phyloP scores from a whole-genome alignment of 1,139 yeast species.

The Blastobotrys arbuscula region DNA sequence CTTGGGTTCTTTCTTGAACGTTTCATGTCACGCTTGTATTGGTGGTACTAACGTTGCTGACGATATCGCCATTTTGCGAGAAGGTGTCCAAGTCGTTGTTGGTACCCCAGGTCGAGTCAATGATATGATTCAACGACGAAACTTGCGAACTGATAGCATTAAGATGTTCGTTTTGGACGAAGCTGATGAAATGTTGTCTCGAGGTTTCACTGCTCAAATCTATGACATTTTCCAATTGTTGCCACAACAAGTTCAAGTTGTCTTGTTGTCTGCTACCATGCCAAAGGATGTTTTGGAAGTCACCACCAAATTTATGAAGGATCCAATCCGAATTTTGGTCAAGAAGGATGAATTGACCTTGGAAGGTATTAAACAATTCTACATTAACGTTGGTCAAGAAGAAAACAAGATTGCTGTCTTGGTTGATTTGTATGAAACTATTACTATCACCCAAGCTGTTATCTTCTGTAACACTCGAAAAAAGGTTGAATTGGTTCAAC shows the following conservation, averaged over 20 bases:
- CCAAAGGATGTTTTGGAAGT: slow-evolving; percentile 80
- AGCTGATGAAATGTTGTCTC: slow-evolving; percentile 86
- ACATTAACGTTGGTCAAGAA: slow-evolving; percentile 81
- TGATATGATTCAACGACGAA: slow-evolving; percentile 79
- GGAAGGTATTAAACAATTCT: slow-evolving; percentile 86
- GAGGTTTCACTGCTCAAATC: slow-evolving; percentile 90
- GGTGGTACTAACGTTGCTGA: slow-evolving; percentile 88
- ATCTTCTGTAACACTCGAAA: slow-evolving; percentile 90
- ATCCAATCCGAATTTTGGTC: slow-evolving; percentile 86
- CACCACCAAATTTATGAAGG: slow-evolving; percentile 81
- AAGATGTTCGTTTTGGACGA: slow-evolving; percentile 87
- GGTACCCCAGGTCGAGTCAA: slow-evolving; percentile 96
- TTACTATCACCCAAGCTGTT: slow-evolving; percentile 92
- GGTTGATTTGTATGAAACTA: slow-evolving; percentile 88
- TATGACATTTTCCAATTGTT: slow-evolving; percentile 78
- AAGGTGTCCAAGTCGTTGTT: slow-evolving; percentile 87
- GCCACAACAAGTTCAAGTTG: slow-evolving; percentile 83
- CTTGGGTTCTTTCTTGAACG: slow-evolving; percentile 76
- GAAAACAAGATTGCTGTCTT: slow-evolving; percentile 94
- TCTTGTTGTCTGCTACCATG: slow-evolving; percentile 90
- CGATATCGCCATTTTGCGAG: slow-evolving; percentile 64
- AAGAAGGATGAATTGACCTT: slow-evolving; percentile 83
- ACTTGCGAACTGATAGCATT: slow-evolving; percentile 58
- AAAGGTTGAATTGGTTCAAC: slow-evolving; percentile 87
- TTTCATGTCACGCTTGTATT: slow-evolving; percentile 83